Evolutionary conservation across 108 stramenopile genomes (phyloP).

Genomic region (Skeletonema potamos): DNA sequence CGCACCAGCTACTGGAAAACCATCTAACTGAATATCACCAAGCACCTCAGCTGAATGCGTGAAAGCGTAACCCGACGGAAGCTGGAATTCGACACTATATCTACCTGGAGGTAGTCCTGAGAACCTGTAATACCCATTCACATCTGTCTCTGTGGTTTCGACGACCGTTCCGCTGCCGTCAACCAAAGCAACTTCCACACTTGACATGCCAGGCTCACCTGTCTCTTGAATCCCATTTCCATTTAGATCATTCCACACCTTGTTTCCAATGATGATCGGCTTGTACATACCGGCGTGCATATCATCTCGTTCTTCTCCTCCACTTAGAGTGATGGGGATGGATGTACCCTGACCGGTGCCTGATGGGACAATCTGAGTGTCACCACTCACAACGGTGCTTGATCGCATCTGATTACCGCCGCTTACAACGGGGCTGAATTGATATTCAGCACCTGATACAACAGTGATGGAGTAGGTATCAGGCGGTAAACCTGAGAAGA

Average conservation of each 20-base stretch:
- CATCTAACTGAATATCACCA: not conserved
- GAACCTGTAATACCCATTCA: slow-evolving; percentile 8
- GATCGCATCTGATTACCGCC: not conserved
- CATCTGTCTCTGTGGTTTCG: slow-evolving; percentile 3
- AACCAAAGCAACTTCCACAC: slow-evolving; percentile 6
- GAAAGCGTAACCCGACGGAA: slow-evolving; percentile 20
- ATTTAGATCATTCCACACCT: slow-evolving; percentile 45
- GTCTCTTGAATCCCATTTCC: slow-evolving; percentile 15
- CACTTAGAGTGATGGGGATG: slow-evolving; percentile 4
- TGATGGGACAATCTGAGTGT: not conserved
- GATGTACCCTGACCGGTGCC: slow-evolving; percentile 13
- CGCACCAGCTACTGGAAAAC: not conserved
- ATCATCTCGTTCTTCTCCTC: slow-evolving; percentile 7
- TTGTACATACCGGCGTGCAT: slow-evolving; percentile 31
- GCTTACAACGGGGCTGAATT: not conserved
- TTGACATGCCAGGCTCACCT: slow-evolving; percentile 8
- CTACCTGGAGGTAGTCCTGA: not conserved
- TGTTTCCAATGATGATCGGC: slow-evolving; percentile 38
- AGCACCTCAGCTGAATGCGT: slow-evolving; percentile 7
- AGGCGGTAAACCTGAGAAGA: not conserved
- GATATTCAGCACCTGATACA: not conserved
- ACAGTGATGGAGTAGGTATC: not conserved
- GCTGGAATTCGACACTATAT: slow-evolving; percentile 15
- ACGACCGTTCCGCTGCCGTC: not conserved
- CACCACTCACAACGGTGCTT: not conserved